Conservation (phyloP, 2,329 filamentous ascomycete species). For the Tolypocladium tundrense region DNA sequence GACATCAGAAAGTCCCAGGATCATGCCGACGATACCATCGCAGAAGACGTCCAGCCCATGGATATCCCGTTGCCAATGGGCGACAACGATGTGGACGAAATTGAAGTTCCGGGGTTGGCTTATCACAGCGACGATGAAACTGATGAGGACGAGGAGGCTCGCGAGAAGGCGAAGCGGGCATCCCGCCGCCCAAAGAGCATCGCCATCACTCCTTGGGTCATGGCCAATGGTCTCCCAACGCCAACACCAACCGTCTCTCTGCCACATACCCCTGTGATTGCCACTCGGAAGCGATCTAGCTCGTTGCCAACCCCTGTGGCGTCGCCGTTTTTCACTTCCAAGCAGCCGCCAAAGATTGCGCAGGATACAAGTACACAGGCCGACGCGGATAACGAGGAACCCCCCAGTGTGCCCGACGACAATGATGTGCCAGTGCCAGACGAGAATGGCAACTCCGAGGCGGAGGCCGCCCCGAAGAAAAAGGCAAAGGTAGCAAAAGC, state of each 20-base stretch:
- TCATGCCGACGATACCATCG: conserved; percentile 7
- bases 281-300: conserved; percentile 32
- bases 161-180: conserved; percentile 14
- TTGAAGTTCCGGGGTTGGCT: conserved; percentile 64
- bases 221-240: conserved; percentile 19
- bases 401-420: neutral
- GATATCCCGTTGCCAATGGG: conserved; percentile 57
- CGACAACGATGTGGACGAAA: conserved; percentile 64
- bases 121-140: conserved; percentile 53
- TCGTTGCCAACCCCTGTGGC: conserved; percentile 34
- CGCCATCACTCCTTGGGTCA: conserved; percentile 10
- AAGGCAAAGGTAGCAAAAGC: too few species aligned
- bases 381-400: neutral
- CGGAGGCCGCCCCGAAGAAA: neutral
- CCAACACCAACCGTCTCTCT: conserved; percentile 22
- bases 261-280: conserved; percentile 23
- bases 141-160: conserved; percentile 27
- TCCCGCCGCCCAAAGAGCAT: conserved; percentile 36
- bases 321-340: conserved; percentile 2
- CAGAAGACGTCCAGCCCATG: conserved; percentile 21
- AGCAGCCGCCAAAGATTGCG: neutral
- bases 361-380: neutral
- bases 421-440: neutral
- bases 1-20: conserved; percentile 8
- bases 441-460: neutral